Percentiles rank a stretch among this genome's conserved stretches.
Evolutionary conservation across 2,329 filamentous ascomycete species (phyloP).

Genomic region (Beauveria australis): DNA sequence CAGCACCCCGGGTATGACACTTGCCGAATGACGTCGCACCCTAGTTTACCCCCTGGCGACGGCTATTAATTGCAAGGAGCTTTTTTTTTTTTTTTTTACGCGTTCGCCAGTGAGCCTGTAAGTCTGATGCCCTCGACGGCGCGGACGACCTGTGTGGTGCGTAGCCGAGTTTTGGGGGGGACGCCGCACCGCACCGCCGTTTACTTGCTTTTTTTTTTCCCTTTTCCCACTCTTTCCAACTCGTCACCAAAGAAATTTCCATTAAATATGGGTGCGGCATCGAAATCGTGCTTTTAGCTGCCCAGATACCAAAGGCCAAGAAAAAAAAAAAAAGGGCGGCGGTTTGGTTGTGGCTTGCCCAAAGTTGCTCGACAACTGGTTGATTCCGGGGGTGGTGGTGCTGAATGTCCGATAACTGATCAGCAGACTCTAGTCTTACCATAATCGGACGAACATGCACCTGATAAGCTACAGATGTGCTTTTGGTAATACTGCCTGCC

Average conservation of each 20-base stretch:
- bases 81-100: background rate
- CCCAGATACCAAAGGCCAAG: background rate
- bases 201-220: background rate
- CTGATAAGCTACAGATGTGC: background rate
- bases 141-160: background rate
- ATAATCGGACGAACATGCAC: background rate
- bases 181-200: background rate
- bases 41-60: background rate
- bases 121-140: background rate
- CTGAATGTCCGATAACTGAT: background rate
- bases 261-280: too few species aligned
- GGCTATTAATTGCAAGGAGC: conserved; percentile 8
- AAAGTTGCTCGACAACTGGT: background rate
- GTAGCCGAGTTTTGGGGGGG: background rate
- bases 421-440: background rate
- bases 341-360: background rate
- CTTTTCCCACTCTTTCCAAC: too few species aligned
- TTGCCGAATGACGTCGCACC: background rate
- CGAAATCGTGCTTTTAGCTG: background rate
- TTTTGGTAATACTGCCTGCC: background rate
- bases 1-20: background rate
- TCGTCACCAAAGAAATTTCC: background rate
- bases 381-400: background rate
- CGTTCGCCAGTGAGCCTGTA: background rate
- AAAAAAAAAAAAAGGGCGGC: background rate